These are phyloP conservation scores for Scleroderma bovista DNA, from an alignment of 768 basidiomycete genomes.

Conservation along the genomic window DNA sequence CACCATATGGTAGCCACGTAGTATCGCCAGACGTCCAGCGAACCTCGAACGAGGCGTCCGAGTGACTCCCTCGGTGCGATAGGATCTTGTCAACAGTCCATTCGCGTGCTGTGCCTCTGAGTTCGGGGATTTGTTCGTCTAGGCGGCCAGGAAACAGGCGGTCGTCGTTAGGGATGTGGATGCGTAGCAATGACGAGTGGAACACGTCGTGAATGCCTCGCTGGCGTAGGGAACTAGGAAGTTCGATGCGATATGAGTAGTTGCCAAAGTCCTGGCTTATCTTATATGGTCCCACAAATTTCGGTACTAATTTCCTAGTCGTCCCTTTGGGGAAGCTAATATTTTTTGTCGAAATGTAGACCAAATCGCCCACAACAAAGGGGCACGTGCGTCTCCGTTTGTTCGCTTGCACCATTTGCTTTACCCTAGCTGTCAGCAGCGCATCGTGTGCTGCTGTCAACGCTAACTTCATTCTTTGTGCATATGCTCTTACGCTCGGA, in stretches of 20 bases:
- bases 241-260: not conserved
- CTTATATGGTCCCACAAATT: conserved; percentile 29
- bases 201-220: conserved; percentile 13
- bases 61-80: not conserved
- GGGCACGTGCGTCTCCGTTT: conserved; percentile 7
- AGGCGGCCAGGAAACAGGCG: not conserved
- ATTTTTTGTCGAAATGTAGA: conserved; percentile 25
- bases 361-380: conserved; percentile 21
- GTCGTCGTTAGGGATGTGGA: conserved; percentile 21
- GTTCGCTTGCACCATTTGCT: conserved; percentile 17
- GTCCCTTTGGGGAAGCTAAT: conserved; percentile 22
- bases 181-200: conserved; percentile 26
- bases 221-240: not conserved
- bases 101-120: not conserved
- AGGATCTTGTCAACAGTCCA: not conserved
- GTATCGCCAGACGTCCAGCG: conserved; percentile 17
- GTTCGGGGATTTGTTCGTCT: not conserved
- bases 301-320: conserved; percentile 29
- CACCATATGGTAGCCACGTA: conserved; percentile 14
- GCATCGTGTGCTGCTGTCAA: conserved; percentile 22
- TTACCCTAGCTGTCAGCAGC: conserved; percentile 9
- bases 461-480: conserved; percentile 13
- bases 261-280: not conserved
- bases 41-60: conserved; percentile 12
- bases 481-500: conserved; percentile 20